Percentiles rank a stretch among this genome's conserved stretches.
Evolutionary conservation across 164 flowering plant genomes (phyloP).

Genomic region (Aristolochia californica): DNA sequence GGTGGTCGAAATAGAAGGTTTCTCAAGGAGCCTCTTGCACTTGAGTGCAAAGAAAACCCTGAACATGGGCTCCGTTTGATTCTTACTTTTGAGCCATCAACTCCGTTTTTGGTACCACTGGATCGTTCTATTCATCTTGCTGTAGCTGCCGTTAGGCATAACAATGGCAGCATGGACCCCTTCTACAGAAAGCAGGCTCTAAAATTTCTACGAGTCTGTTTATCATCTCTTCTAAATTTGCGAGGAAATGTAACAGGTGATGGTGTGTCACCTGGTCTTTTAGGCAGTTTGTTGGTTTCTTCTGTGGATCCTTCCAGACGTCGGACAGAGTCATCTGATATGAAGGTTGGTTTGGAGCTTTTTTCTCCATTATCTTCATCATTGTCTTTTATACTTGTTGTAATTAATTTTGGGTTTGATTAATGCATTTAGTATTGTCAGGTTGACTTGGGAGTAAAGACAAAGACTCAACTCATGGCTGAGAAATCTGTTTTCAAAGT

Average conservation of each 20-base stretch:
- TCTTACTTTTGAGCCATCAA: slow-evolving; percentile 95
- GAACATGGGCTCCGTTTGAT: slow-evolving; percentile 99
- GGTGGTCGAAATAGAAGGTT: slow-evolving; percentile 98
- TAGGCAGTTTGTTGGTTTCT: slow-evolving; percentile 59
- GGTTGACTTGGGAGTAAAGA: slow-evolving; percentile 98
- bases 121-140: slow-evolving; percentile 95
- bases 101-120: slow-evolving; percentile 94
- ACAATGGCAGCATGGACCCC: slow-evolving; percentile 44
- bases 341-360: slow-evolving; percentile 44
- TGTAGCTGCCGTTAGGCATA: slow-evolving; percentile 69
- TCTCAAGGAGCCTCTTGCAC: slow-evolving; percentile 91
- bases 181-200: slow-evolving; percentile 89
- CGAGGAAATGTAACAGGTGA: slow-evolving; percentile 61
- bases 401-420: not conserved
- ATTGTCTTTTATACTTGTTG: not conserved
- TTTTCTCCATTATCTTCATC: not conserved
- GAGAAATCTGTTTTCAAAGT: slow-evolving; percentile 92
- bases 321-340: slow-evolving; percentile 57
- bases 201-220: slow-evolving; percentile 82
- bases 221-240: slow-evolving; percentile 83
- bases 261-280: slow-evolving; percentile 41
- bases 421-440: slow-evolving; percentile 16
- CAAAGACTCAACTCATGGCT: slow-evolving; percentile 96
- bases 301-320: slow-evolving; percentile 58
- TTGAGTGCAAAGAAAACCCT: slow-evolving; percentile 98